Percentiles rank a stretch among this genome's conserved stretches.
Conservation (phyloP, 441 rosid genomes). For the Erodium moschatum region DNA sequence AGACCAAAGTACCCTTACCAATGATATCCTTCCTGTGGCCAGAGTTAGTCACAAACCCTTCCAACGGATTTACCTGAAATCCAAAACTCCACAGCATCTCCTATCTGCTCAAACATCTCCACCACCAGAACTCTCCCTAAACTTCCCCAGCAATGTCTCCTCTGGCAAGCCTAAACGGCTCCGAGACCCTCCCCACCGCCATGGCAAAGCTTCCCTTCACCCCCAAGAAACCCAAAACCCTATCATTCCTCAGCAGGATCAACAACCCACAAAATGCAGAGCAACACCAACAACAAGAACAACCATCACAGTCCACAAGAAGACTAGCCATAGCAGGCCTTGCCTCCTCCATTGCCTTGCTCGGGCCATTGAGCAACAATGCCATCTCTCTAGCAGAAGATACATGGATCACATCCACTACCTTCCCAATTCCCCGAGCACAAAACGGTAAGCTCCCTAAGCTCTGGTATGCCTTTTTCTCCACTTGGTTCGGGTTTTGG, state of each 20-base stretch:
- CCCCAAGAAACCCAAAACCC: constrained; percentile 27
- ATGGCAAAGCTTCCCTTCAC: constrained; percentile 24
- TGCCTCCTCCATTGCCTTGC: constrained; percentile 39
- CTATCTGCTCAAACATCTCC: background rate
- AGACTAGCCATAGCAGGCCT: constrained; percentile 44
- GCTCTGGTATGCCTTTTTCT: background rate
- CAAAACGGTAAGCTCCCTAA: constrained; percentile 52
- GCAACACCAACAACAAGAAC: background rate
- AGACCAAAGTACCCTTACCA: constrained; percentile 28
- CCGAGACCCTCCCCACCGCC: constrained; percentile 26
- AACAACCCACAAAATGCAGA: constrained; percentile 20
- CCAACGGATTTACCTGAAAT: constrained; percentile 27
- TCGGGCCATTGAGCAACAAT: constrained; percentile 13
- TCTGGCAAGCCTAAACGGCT: constrained; percentile 36
- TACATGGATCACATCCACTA: constrained; percentile 62
- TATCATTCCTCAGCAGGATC: constrained; percentile 17
- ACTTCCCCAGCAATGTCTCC: constrained; percentile 29
- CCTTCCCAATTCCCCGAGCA: constrained; percentile 43
- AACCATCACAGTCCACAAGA: constrained; percentile 32
- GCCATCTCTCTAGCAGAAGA: constrained; percentile 49
- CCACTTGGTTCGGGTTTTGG: too few species aligned
- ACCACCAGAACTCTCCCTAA: constrained; percentile 8
- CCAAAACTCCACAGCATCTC: constrained; percentile 9
- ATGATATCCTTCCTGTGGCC: constrained; percentile 48
- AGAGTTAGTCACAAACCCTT: constrained; percentile 1